Percentiles rank a stretch among this genome's conserved stretches.
phyloP scores from a whole-genome alignment of 441 rosid genomes.

The Populus hybrid region DNA sequence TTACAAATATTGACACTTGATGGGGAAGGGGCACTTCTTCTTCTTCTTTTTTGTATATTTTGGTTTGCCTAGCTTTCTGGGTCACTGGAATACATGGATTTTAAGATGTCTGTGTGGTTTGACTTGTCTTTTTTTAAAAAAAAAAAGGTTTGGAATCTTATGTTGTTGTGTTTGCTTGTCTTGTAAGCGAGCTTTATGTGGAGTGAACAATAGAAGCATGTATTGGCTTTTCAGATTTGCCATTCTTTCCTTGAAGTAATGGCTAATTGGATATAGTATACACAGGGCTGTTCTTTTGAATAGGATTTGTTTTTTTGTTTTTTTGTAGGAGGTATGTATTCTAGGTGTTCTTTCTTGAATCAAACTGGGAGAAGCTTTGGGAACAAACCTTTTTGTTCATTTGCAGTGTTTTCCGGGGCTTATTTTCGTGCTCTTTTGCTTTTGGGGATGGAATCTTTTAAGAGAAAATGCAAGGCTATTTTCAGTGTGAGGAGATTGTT shows the following conservation, averaged over 20 bases:
- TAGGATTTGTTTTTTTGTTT: slow-evolving; percentile 1
- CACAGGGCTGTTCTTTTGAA: slow-evolving; percentile 22
- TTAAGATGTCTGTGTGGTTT: background rate
- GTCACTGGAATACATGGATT: background rate
- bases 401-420: slow-evolving; percentile 35
- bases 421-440: slow-evolving; percentile 21
- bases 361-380: slow-evolving; percentile 31
- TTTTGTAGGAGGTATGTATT: slow-evolving; percentile 26
- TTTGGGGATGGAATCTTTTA: slow-evolving; percentile 30
- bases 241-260: slow-evolving; percentile 43
- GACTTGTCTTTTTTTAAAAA: no score
- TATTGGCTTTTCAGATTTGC: slow-evolving; percentile 20
- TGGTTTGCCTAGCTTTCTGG: background rate
- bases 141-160: slow-evolving; percentile 42
- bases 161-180: slow-evolving; percentile 39
- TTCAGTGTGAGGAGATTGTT: slow-evolving; percentile 33
- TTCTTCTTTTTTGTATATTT: slow-evolving; percentile 5
- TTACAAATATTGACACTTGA: background rate
- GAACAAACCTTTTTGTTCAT: slow-evolving; percentile 35
- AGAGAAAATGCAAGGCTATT: slow-evolving; percentile 35
- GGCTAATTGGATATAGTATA: slow-evolving; percentile 21
- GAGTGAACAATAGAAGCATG: slow-evolving; percentile 18
- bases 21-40: background rate
- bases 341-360: slow-evolving; percentile 25
- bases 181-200: slow-evolving; percentile 35